A percentile compares a stretch with the other conserved stretches of the same genome.
Conservation (phyloP, 768 basidiomycete genomes). For the Rhizopogon vesiculosus region DNA sequence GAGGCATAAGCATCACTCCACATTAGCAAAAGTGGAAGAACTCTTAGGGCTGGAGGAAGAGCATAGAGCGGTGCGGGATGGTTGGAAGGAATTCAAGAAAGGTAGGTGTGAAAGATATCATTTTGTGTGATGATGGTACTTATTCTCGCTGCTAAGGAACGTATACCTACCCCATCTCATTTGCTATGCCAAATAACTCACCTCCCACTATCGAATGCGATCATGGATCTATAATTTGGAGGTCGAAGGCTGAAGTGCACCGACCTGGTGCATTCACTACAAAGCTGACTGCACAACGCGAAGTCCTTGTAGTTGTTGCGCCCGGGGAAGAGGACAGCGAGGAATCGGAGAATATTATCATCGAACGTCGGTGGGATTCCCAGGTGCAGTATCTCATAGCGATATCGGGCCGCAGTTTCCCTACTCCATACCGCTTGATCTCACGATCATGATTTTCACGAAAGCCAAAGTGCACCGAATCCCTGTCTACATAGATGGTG, state of each 20-base stretch:
- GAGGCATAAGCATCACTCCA: constrained; percentile 14
- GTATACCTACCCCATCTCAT: constrained; percentile 94
- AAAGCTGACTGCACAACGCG: constrained; percentile 65
- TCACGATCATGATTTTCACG: constrained; percentile 80
- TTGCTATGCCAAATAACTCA: constrained; percentile 73
- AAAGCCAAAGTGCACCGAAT: constrained; percentile 84
- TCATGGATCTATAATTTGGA: constrained; percentile 75
- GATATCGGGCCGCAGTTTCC: constrained; percentile 75
- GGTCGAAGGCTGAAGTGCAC: constrained; percentile 76
- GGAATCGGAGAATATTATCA: constrained; percentile 68
- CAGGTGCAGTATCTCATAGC: constrained; percentile 81
- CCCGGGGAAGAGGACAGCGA: constrained; percentile 85
- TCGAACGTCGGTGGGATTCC: constrained; percentile 89
- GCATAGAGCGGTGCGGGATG: constrained; percentile 37
- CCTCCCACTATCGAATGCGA: constrained; percentile 78
- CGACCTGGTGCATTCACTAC: constrained; percentile 82
- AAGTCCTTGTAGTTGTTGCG: constrained; percentile 71
- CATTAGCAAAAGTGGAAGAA: background rate
- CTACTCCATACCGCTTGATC: constrained; percentile 76
- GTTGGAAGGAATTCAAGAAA: constrained; percentile 89
- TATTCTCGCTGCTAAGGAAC: constrained; percentile 49
- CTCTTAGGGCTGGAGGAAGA: constrained; percentile 1
- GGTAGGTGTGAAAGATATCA: constrained; percentile 40
- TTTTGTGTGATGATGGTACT: background rate
- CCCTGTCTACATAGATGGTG: constrained; percentile 75